Evolutionary conservation across 1,284 basidiomycete genomes (phyloP).

Genomic region (Cryptococcus hybrid): DNA sequence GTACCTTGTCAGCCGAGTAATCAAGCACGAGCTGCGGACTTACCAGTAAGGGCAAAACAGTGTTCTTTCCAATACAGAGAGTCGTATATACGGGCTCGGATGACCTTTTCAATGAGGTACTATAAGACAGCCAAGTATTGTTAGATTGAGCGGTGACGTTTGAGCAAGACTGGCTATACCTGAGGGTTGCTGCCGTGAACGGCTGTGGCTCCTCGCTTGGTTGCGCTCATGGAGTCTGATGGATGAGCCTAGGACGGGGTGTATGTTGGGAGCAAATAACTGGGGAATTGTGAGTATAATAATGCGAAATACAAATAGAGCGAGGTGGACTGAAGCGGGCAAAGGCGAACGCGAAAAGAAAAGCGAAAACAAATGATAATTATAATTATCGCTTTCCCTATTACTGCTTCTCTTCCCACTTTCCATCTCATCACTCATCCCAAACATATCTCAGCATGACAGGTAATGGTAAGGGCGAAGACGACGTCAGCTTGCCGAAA

Average conservation of each 20-base stretch:
- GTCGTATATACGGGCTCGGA: constrained; percentile 95
- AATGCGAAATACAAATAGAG: background rate
- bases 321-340: background rate
- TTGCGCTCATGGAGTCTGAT: constrained; percentile 1
- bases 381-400: background rate
- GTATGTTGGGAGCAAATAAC: background rate
- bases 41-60: constrained; percentile 76
- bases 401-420: background rate
- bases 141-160: background rate
- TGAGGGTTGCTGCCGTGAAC: constrained; percentile 96
- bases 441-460: constrained; percentile 39
- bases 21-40: constrained; percentile 54
- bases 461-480: constrained; percentile 52
- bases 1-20: no score
- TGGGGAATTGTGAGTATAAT: no score
- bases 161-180: constrained; percentile 49
- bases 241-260: background rate
- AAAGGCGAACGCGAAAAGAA: background rate
- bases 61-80: constrained; percentile 96
- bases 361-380: background rate
- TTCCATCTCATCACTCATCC: background rate
- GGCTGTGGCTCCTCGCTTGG: constrained; percentile 33
- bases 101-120: constrained; percentile 96
- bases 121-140: constrained; percentile 45
- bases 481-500: constrained; percentile 92